Conservation (phyloP, 1,139 yeast species). For the Pichia sp. region DNA sequence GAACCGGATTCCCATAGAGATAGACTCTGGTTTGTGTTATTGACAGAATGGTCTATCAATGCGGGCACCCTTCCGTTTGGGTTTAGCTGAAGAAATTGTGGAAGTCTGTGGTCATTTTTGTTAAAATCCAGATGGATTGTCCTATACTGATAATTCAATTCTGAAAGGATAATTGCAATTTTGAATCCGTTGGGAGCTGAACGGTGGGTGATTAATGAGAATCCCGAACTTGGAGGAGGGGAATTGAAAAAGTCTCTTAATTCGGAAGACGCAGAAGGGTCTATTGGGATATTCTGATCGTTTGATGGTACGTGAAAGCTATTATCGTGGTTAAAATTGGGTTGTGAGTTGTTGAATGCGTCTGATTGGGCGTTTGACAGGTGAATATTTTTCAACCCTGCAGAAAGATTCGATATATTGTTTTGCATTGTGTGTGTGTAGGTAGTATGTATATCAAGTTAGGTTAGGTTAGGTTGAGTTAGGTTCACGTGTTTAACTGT, state of each 20-base stretch:
- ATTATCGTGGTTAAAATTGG: too few species aligned
- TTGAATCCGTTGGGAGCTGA: constrained; percentile 97
- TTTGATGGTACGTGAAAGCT: neutral
- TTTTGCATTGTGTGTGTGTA: neutral
- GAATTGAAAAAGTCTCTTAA: constrained; percentile 41
- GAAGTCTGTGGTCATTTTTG: constrained; percentile 85
- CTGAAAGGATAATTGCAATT: constrained; percentile 85
- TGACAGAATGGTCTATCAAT: constrained; percentile 64
- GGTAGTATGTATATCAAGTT: too few species aligned
- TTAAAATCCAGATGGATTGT: constrained; percentile 86
- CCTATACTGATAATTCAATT: constrained; percentile 68
- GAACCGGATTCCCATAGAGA: constrained; percentile 96
- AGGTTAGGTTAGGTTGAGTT: too few species aligned
- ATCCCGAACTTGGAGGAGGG: constrained; percentile 71
- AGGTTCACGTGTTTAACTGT: too few species aligned
- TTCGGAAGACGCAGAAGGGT: too few species aligned
- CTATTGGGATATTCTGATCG: neutral
- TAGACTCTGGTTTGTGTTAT: constrained; percentile 23
- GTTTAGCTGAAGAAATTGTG: constrained; percentile 83
- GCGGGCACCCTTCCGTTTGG: constrained; percentile 97
- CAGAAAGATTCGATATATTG: constrained; percentile 22
- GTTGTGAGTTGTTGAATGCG: neutral
- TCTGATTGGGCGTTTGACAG: constrained; percentile 2
- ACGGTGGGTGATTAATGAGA: constrained; percentile 79
- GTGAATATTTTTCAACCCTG: constrained; percentile 22